These are phyloP conservation scores for Pseudodiploospora longispora DNA, from an alignment of 2,329 filamentous ascomycete genomes.

Conservation along the genomic window DNA sequence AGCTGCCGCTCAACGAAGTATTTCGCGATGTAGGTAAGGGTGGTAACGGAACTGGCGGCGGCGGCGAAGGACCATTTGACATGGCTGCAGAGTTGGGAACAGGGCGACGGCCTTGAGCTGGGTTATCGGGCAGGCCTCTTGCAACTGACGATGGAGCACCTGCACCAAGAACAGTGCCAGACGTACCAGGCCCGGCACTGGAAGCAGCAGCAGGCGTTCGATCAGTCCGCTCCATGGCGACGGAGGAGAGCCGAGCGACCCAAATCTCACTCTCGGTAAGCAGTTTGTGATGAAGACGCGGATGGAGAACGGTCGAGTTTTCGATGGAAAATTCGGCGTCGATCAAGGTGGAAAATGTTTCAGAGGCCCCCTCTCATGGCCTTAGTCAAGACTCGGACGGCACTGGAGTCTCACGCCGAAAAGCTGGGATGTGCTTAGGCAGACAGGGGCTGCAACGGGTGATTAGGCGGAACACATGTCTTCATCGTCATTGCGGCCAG, in stretches of 20 bases:
- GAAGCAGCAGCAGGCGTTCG: constrained; percentile 19
- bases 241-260: constrained; percentile 10
- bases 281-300: background rate
- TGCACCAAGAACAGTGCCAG: constrained; percentile 1
- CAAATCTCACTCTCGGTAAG: constrained; percentile 7
- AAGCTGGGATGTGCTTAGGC: constrained; percentile 15
- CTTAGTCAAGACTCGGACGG: constrained; percentile 3
- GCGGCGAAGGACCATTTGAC: constrained; percentile 32
- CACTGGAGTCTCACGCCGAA: constrained; percentile 13
- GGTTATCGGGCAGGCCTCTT: constrained; percentile 33
- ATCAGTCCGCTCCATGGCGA: constrained; percentile 28
- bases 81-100: constrained; percentile 30
- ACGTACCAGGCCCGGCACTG: constrained; percentile 5
- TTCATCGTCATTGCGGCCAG: constrained; percentile 20
- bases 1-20: constrained; percentile 33
- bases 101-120: constrained; percentile 29
- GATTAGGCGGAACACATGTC: constrained; percentile 16
- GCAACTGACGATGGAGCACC: constrained; percentile 12
- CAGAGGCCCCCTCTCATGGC: constrained; percentile 18
- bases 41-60: constrained; percentile 29
- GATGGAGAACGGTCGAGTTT: constrained; percentile 7
- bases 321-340: constrained; percentile 11
- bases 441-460: constrained; percentile 22
- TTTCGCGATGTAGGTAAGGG: constrained; percentile 41
- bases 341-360: constrained; percentile 18